Conservation (phyloP, 2,329 filamentous ascomycete genomes). For the Penicillium brevicompactum region DNA sequence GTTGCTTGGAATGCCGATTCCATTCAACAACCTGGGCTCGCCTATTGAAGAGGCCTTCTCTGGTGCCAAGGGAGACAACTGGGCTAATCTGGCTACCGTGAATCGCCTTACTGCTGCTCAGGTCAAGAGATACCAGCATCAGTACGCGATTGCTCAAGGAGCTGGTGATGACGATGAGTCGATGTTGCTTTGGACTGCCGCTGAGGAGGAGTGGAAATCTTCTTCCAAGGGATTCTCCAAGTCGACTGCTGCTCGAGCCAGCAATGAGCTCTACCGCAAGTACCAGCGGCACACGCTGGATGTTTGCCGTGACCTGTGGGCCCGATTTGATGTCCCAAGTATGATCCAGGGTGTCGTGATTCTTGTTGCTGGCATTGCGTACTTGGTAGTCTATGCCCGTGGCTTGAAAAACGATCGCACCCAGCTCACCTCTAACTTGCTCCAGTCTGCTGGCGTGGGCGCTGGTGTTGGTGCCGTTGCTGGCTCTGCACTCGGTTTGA, state of each 20-base stretch:
- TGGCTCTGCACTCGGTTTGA: slow-evolving; percentile 27
- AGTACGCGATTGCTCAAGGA: slow-evolving; percentile 75
- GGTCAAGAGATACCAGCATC: slow-evolving; percentile 83
- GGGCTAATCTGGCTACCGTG: slow-evolving; percentile 75
- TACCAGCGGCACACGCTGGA: slow-evolving; percentile 80
- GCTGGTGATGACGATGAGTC: slow-evolving; percentile 63
- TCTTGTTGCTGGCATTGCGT: slow-evolving; percentile 66
- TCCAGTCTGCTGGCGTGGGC: slow-evolving; percentile 55
- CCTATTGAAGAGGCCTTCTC: slow-evolving; percentile 95
- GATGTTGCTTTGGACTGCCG: slow-evolving; percentile 60
- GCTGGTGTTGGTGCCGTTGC: slow-evolving; percentile 45
- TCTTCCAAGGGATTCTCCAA: slow-evolving; percentile 45
- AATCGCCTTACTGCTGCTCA: slow-evolving; percentile 79
- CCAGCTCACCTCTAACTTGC: slow-evolving; percentile 55
- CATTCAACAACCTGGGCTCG: slow-evolving; percentile 90
- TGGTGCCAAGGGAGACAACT: slow-evolving; percentile 68
- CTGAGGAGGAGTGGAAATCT: slow-evolving; percentile 57
- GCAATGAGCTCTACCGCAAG: slow-evolving; percentile 62
- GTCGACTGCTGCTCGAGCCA: slow-evolving; percentile 41
- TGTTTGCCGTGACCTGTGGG: slow-evolving; percentile 84
- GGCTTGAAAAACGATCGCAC: slow-evolving; percentile 56
- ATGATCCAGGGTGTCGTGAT: slow-evolving; percentile 81
- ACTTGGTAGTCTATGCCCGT: slow-evolving; percentile 73
- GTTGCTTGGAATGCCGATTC: slow-evolving; percentile 86
- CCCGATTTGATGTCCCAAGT: slow-evolving; percentile 81